A percentile compares a stretch with the other conserved stretches of the same genome.
Evolutionary conservation across 495 filamentous ascomycete species (phyloP).

Genomic region (Cercophora samala): DNA sequence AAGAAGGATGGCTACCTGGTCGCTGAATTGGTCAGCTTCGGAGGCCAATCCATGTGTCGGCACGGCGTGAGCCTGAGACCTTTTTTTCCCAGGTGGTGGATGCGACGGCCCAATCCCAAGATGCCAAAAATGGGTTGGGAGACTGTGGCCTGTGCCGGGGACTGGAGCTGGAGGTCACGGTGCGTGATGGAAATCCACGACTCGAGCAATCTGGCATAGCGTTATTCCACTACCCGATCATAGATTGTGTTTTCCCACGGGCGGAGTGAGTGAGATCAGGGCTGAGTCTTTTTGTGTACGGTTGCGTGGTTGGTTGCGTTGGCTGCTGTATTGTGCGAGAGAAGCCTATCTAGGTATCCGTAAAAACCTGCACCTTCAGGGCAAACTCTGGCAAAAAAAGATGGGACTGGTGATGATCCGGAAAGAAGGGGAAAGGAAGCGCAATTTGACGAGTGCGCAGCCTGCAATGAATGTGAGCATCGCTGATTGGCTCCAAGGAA

Average conservation of each 20-base stretch:
- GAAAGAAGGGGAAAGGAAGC: constrained; percentile 10
- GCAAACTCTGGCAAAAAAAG: neutral
- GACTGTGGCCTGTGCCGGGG: neutral
- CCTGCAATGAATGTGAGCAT: constrained; percentile 8
- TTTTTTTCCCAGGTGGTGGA: neutral
- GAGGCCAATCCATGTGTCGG: constrained; percentile 11
- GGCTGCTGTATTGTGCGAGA: neutral
- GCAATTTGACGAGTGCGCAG: constrained; percentile 20
- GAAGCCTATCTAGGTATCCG: no score
- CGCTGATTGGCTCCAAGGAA: constrained; percentile 21
- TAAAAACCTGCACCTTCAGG: neutral
- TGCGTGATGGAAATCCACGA: neutral
- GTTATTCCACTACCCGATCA: neutral
- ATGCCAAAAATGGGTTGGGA: neutral
- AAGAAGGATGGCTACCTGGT: neutral
- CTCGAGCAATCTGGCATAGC: neutral
- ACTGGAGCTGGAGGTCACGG: neutral
- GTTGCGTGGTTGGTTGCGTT: neutral
- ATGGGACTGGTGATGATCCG: constrained; percentile 14
- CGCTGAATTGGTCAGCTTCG: constrained; percentile 18
- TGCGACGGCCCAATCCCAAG: constrained; percentile 11
- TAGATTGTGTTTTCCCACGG: neutral
- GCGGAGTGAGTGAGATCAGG: no score
- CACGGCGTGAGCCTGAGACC: constrained; percentile 18
- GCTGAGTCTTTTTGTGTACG: neutral